phyloP scores from a whole-genome alignment of 352 stramenopile species.

The Phytopythium aichiense region DNA sequence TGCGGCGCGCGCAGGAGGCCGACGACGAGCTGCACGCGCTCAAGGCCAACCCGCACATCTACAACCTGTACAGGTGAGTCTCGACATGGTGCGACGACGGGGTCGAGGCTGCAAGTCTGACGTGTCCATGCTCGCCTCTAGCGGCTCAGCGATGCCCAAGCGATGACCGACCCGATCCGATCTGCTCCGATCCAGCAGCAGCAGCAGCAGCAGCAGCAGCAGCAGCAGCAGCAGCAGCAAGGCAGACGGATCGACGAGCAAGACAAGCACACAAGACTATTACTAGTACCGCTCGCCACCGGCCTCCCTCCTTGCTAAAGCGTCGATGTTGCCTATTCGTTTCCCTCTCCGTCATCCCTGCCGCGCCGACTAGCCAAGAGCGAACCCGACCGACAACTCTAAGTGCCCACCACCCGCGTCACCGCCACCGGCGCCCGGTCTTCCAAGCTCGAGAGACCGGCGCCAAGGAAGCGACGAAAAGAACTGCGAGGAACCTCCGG shows the following conservation, averaged over 20 bases:
- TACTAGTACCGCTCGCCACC: conserved; percentile 3
- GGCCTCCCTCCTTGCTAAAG: conserved; percentile 1
- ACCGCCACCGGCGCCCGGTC: background rate
- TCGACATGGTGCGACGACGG: too few relatives aligned
- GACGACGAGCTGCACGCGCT: conserved; percentile 42
- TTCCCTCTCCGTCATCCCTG: background rate
- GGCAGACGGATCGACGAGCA: background rate
- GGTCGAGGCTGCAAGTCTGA: background rate
- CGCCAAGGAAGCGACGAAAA: background rate
- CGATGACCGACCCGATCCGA: background rate
- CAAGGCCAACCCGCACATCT: conserved; percentile 56
- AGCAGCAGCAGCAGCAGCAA: too few relatives aligned
- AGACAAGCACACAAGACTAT: conserved; percentile 2
- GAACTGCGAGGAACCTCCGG: background rate
- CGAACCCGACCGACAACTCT: background rate
- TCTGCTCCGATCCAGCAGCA: too few relatives aligned
- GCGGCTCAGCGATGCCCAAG: conserved; percentile 1
- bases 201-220: too few relatives aligned
- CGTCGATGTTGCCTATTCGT: background rate
- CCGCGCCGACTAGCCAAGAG: background rate
- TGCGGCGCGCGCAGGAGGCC: conserved; percentile 43
- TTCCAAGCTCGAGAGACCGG: background rate
- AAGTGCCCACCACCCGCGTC: background rate
- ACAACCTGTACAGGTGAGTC: conserved; percentile 58
- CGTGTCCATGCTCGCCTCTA: background rate